Evolutionary conservation across 2,329 filamentous ascomycete species (phyloP).

Genomic region (Aspergillus tamarii): DNA sequence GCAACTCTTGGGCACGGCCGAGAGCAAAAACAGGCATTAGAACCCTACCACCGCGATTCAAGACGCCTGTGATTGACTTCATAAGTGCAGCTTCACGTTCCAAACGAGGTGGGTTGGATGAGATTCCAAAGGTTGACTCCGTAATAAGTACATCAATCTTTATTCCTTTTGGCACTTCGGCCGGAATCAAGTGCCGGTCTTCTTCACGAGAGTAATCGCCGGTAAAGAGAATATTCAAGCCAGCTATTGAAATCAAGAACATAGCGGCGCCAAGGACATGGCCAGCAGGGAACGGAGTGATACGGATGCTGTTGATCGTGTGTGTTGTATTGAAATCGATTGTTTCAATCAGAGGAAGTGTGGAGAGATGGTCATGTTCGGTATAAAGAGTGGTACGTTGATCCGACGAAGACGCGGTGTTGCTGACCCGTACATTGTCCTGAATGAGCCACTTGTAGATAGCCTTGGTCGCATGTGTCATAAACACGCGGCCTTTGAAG

Average conservation of each 20-base stretch:
- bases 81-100: constrained; percentile 93
- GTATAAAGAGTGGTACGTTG: constrained; percentile 77
- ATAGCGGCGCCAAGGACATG: constrained; percentile 98
- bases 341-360: constrained; percentile 91
- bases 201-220: constrained; percentile 97
- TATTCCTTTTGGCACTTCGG: constrained; percentile 82
- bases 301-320: constrained; percentile 92
- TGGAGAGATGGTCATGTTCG: constrained; percentile 91
- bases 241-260: constrained; percentile 97
- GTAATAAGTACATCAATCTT: constrained; percentile 97
- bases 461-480: constrained; percentile 98
- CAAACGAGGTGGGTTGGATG: constrained; percentile 84
- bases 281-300: constrained; percentile 94
- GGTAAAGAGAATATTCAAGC: constrained; percentile 95
- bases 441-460: constrained; percentile 99
- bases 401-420: constrained; percentile 64
- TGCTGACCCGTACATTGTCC: constrained; percentile 89
- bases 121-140: constrained; percentile 95
- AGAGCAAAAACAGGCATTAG: constrained; percentile 95
- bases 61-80: constrained; percentile 88
- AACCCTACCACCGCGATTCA: constrained; percentile 89
- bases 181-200: constrained; percentile 92
- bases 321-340: constrained; percentile 99
- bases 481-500: constrained; percentile 94
- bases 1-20: constrained; percentile 87